Evolutionary conservation across 2,329 filamentous ascomycete species (phyloP).

Genomic region (Trichoderma sp.): DNA sequence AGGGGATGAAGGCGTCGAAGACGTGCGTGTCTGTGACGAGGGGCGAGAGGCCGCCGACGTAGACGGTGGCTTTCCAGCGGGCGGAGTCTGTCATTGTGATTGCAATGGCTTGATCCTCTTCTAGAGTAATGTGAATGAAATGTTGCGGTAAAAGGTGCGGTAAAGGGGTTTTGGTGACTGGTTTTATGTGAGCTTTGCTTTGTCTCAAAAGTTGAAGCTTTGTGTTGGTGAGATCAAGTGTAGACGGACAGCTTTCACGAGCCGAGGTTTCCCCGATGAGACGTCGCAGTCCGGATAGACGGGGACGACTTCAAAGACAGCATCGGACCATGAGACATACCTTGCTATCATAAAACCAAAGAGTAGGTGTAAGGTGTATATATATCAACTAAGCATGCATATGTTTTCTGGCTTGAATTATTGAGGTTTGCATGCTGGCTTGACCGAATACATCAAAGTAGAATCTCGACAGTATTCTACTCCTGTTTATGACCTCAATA

Average conservation of each 20-base stretch:
- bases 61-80: slow-evolving; percentile 87
- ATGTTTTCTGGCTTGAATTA: too few species aligned
- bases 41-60: slow-evolving; percentile 85
- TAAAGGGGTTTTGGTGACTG: not conserved
- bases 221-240: not conserved
- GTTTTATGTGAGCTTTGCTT: not conserved
- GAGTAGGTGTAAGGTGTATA: too few species aligned
- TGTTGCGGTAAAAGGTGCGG: too few species aligned
- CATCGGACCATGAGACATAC: too few species aligned
- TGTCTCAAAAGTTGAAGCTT: slow-evolving; percentile 10
- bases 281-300: not conserved
- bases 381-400: too few species aligned
- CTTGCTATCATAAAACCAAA: too few species aligned
- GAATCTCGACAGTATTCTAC: too few species aligned
- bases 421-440: too few species aligned
- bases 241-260: not conserved
- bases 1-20: slow-evolving; percentile 91
- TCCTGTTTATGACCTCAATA: not conserved
- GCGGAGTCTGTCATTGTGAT: slow-evolving; percentile 75
- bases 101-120: not conserved
- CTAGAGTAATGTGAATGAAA: too few species aligned
- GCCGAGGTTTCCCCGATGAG: slow-evolving; percentile 12
- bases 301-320: too few species aligned
- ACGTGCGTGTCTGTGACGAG: slow-evolving; percentile 74
- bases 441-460: too few species aligned